A percentile compares a stretch with the other conserved stretches of the same genome.
These are phyloP conservation scores for Phialophora verrucosa DNA, from an alignment of 2,329 filamentous ascomycete genomes.

Conservation along the genomic window DNA sequence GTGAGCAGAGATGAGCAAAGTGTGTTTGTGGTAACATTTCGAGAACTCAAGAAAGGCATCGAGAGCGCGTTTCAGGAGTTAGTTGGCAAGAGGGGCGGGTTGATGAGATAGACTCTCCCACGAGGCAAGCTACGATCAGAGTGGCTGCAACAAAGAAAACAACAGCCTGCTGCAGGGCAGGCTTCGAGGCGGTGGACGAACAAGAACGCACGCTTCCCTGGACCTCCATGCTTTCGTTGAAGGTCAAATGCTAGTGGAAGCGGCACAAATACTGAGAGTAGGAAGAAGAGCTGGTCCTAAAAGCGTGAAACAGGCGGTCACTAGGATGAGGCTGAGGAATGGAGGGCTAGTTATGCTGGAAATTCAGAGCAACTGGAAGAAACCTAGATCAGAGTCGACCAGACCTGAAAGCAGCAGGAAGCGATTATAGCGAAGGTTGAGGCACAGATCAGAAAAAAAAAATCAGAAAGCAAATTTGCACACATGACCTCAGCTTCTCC, in stretches of 20 bases:
- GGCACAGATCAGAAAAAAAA: not conserved
- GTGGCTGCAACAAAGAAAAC: not conserved
- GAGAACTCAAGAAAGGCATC: slow-evolving; percentile 75
- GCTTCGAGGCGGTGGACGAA: not conserved
- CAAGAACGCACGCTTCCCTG: not conserved
- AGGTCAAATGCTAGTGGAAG: not conserved
- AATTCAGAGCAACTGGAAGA: not conserved
- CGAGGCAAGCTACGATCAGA: not conserved
- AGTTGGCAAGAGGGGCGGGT: slow-evolving; percentile 41
- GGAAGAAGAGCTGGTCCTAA: not conserved
- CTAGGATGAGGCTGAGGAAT: not conserved
- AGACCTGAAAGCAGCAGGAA: not conserved
- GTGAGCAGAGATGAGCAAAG: slow-evolving; percentile 90
- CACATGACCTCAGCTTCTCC: not conserved
- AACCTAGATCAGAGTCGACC: not conserved
- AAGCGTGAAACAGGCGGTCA: not conserved
- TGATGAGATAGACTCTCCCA: slow-evolving; percentile 17
- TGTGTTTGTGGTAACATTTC: slow-evolving; percentile 85
- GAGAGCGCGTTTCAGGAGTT: slow-evolving; percentile 67
- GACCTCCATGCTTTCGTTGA: not conserved
- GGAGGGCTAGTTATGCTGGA: not conserved
- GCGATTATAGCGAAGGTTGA: not conserved
- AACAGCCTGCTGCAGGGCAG: not conserved
- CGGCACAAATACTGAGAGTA: not conserved
- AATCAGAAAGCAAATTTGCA: slow-evolving; percentile 1